Evolutionary conservation across 345 rosid species (phyloP).

Genomic region (Trapa bicornis): DNA sequence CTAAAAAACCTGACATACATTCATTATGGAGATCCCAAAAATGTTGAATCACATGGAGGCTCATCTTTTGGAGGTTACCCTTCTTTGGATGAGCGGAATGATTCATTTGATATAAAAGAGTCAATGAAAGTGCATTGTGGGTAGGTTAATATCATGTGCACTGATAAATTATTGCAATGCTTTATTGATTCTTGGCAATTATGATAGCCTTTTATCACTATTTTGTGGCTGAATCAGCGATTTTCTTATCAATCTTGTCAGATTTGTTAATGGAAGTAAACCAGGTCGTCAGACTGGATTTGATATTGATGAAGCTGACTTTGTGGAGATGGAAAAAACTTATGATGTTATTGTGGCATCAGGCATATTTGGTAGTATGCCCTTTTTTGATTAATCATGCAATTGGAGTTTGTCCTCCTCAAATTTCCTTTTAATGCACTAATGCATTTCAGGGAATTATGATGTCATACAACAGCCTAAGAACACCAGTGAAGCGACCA

Average conservation of each 20-base stretch:
- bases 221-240: constrained; percentile 4
- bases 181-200: too few species aligned
- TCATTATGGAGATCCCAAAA: constrained; percentile 41
- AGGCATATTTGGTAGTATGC: constrained; percentile 68
- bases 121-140: constrained; percentile 87
- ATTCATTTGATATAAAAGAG: constrained; percentile 56
- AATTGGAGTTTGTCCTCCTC: neutral
- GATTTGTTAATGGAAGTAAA: constrained; percentile 59
- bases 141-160: constrained; percentile 27
- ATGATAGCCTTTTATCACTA: neutral
- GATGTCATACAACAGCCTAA: constrained; percentile 70
- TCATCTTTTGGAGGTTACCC: constrained; percentile 89
- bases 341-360: constrained; percentile 77
- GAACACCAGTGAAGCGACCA: constrained; percentile 53
- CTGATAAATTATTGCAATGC: neutral
- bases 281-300: constrained; percentile 70
- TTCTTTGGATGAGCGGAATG: constrained; percentile 49
- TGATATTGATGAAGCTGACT: constrained; percentile 67
- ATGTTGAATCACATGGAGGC: constrained; percentile 54
- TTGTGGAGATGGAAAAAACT: constrained; percentile 42
- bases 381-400: constrained; percentile 10
- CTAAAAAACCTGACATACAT: constrained; percentile 49
- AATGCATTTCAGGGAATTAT: constrained; percentile 45
- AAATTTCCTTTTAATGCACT: neutral
- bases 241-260: constrained; percentile 14